phyloP scores from a whole-genome alignment of 2,329 filamentous ascomycete species.

The Fusarium denticulatum region DNA sequence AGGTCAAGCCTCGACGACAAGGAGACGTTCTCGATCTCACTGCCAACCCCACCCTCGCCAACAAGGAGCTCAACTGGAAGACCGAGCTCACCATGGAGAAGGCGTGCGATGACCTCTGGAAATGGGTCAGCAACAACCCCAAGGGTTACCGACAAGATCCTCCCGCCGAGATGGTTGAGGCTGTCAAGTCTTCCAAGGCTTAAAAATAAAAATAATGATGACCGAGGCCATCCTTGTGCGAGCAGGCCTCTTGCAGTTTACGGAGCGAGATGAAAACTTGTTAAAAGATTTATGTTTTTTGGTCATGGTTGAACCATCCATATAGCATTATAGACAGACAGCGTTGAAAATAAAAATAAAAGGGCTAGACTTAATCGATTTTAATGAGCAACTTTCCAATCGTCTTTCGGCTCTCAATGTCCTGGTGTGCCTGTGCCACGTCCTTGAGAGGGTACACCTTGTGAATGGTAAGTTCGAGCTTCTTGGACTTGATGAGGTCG shows the following conservation, averaged over 20 bases:
- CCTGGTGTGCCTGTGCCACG: constrained; percentile 75
- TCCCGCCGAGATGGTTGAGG: constrained; percentile 81
- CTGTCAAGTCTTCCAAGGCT: constrained; percentile 58
- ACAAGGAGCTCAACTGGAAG: constrained; percentile 91
- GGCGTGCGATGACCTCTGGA: constrained; percentile 94
- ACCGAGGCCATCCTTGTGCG: constrained; percentile 20
- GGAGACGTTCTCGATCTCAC: constrained; percentile 96
- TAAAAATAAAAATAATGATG: constrained; percentile 28
- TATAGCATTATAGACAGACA: constrained; percentile 38
- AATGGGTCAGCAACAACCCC: constrained; percentile 97
- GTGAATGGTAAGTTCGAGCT: constrained; percentile 78
- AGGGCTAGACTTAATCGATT: constrained; percentile 55
- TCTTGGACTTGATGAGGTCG: constrained; percentile 72
- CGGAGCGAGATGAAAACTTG: constrained; percentile 14
- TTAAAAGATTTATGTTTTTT: constrained; percentile 33
- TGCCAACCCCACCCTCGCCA: constrained; percentile 87
- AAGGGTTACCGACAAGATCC: constrained; percentile 92
- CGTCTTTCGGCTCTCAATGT: constrained; percentile 84
- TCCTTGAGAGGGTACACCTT: constrained; percentile 81
- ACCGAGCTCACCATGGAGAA: constrained; percentile 90
- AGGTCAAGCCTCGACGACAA: constrained; percentile 82
- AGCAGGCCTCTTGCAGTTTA: constrained; percentile 28
- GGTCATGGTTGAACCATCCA: constrained; percentile 31
- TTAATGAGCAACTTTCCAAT: constrained; percentile 84
- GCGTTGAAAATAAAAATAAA: constrained; percentile 28